These are phyloP conservation scores for Grigorovia yakushimaensis DNA, from an alignment of 805 yeast species.

Conservation along the genomic window DNA sequence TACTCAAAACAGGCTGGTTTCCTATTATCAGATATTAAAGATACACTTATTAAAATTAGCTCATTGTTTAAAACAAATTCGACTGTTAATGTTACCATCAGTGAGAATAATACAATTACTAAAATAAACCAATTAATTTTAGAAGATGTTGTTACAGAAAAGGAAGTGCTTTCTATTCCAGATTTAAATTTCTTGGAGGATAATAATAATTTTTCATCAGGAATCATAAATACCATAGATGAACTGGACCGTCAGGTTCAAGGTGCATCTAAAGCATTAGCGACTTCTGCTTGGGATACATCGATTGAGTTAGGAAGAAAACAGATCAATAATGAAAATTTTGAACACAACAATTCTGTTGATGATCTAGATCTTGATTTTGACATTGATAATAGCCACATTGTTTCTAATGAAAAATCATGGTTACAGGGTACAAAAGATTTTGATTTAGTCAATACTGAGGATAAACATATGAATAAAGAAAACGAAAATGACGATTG, in stretches of 20 bases:
- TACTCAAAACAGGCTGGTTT: slow-evolving; percentile 80
- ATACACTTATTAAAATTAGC: slow-evolving; percentile 61
- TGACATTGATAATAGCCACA: slow-evolving; percentile 21
- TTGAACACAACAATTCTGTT: slow-evolving; percentile 14
- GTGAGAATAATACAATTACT: slow-evolving; percentile 49
- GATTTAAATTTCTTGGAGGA: slow-evolving; percentile 34
- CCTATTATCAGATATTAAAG: slow-evolving; percentile 72
- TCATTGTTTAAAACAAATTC: slow-evolving; percentile 45
- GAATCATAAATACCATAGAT: slow-evolving; percentile 12
- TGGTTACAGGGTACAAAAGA: slow-evolving; percentile 22
- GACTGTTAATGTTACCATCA: slow-evolving; percentile 46
- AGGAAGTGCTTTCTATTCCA: slow-evolving; percentile 61
- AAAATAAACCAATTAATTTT: slow-evolving; percentile 52
- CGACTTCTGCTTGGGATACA: slow-evolving; percentile 17
- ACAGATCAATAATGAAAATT: slow-evolving; percentile 15
- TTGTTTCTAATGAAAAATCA: slow-evolving; percentile 6
- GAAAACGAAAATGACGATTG: slow-evolving; percentile 20
- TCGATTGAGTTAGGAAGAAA: slow-evolving; percentile 27
- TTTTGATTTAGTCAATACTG: background rate
- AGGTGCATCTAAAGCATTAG: slow-evolving; percentile 20
- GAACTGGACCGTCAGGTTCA: slow-evolving; percentile 22
- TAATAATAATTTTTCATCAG: slow-evolving; percentile 8
- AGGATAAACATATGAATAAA: slow-evolving; percentile 6
- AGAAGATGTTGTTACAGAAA: slow-evolving; percentile 69
- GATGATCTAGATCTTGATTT: slow-evolving; percentile 25